Conservation (phyloP, 2,329 filamentous ascomycete genomes). For the Nemania diffusa region DNA sequence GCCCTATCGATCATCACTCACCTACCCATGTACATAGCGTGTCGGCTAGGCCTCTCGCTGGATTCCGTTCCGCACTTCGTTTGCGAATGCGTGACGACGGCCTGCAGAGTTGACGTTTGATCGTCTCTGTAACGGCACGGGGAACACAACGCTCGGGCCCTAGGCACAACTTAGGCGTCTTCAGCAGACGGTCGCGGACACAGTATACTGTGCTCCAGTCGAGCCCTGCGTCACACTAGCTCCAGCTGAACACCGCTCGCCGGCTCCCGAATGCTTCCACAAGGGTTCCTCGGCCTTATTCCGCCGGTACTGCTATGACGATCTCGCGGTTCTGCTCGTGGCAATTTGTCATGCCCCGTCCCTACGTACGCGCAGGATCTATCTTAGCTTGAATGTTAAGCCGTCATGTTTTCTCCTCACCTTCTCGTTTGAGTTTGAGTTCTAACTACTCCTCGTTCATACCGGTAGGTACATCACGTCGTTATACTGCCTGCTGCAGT, state of each 20-base stretch:
- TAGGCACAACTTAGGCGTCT: background rate
- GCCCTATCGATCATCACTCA: background rate
- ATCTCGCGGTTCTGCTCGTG: conserved; percentile 24
- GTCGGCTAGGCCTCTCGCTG: background rate
- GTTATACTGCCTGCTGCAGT: too few relatives aligned
- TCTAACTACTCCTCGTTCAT: background rate
- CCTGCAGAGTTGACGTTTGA: conserved; percentile 1
- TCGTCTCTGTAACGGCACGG: conserved; percentile 2
- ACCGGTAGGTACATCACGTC: too few relatives aligned
- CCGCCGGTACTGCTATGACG: conserved; percentile 13
- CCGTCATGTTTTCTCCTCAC: conserved; percentile 12
- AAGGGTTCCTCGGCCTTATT: conserved; percentile 15
- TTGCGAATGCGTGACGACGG: background rate
- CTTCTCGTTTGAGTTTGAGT: conserved; percentile 28
- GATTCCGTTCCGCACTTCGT: conserved; percentile 20
- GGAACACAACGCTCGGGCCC: too few relatives aligned
- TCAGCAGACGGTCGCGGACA: background rate
- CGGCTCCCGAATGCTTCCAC: conserved; percentile 16
- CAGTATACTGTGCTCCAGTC: background rate
- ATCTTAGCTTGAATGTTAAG: background rate
- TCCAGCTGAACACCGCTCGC: conserved; percentile 19
- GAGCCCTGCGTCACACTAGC: conserved; percentile 18
- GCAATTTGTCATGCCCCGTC: conserved; percentile 33
- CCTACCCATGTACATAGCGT: background rate
- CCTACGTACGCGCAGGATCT: background rate